Conservation (phyloP, 2,329 filamentous ascomycete genomes). For the Claviceps capensis region DNA sequence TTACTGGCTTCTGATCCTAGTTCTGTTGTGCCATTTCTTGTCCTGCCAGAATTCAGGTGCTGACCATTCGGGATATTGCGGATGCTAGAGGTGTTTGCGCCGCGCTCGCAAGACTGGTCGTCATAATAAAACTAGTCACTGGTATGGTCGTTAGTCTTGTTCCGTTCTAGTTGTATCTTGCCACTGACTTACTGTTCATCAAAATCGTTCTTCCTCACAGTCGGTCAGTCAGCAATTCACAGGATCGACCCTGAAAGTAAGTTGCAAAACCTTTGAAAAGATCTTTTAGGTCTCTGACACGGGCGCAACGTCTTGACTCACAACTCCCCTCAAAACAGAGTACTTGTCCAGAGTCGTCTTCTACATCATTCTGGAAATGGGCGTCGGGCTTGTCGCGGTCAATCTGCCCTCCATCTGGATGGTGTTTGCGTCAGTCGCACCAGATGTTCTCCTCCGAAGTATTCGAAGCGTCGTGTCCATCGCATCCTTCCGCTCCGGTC, state of each 20-base stretch:
- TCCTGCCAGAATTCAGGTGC: background rate
- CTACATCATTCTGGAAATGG: slow-evolving; percentile 5
- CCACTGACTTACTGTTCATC: background rate
- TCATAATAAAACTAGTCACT: background rate
- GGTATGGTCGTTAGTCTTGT: background rate
- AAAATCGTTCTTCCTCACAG: background rate
- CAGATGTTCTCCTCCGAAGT: slow-evolving; percentile 7
- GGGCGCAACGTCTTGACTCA: background rate
- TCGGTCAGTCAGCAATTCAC: background rate
- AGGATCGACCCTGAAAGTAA: background rate
- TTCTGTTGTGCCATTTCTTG: background rate
- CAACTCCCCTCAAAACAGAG: background rate
- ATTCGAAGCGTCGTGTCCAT: slow-evolving; percentile 7
- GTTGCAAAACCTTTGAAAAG: background rate
- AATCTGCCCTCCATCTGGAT: slow-evolving; percentile 8
- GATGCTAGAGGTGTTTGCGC: slow-evolving; percentile 4
- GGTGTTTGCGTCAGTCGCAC: slow-evolving; percentile 4
- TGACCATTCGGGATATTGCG: background rate
- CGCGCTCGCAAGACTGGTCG: slow-evolving; percentile 4
- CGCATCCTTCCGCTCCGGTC: slow-evolving; percentile 1
- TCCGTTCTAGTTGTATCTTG: background rate
- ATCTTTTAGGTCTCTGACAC: background rate
- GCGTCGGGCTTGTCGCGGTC: slow-evolving; percentile 5
- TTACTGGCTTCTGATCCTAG: background rate
- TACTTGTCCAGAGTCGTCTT: slow-evolving; percentile 3